Percentiles rank a stretch among this genome's conserved stretches.
phyloP scores from a whole-genome alignment of 2,329 filamentous ascomycete species.

The Penicillium sclerotigenum region DNA sequence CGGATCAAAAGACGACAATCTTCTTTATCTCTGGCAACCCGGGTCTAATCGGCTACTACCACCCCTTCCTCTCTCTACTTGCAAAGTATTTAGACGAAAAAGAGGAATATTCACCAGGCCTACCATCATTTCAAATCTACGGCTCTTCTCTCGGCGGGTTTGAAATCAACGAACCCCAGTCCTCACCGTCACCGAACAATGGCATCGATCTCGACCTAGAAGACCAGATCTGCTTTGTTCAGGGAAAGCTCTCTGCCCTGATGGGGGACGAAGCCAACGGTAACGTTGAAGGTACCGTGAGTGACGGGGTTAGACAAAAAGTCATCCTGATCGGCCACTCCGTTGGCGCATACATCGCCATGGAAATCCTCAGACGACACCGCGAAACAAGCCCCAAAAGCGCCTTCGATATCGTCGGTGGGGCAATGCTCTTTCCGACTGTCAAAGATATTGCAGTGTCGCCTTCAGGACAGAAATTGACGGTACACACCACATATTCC shows the following conservation, averaged over 20 bases:
- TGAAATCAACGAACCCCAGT: constrained; percentile 22
- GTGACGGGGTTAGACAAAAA: constrained; percentile 16
- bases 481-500: constrained; percentile 26
- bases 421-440: constrained; percentile 70
- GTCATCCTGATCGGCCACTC: constrained; percentile 72
- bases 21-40: constrained; percentile 53
- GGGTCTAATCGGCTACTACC: constrained; percentile 50
- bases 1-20: constrained; percentile 26
- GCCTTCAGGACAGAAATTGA: constrained; percentile 55
- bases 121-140: constrained; percentile 27
- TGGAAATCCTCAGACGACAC: constrained; percentile 64
- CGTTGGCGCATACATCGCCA: constrained; percentile 67
- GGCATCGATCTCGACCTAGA: constrained; percentile 35
- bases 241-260: constrained; percentile 42
- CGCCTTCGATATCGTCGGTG: constrained; percentile 46
- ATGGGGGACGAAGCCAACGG: constrained; percentile 20
- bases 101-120: background rate
- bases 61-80: constrained; percentile 42
- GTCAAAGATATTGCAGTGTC: constrained; percentile 67
- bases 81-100: constrained; percentile 21
- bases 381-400: constrained; percentile 29
- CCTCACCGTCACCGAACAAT: background rate
- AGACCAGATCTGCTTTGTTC: constrained; percentile 51
- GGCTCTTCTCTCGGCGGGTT: constrained; percentile 39
- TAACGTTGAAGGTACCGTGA: background rate